Evolutionary conservation across 176 grass and related monocot genomes (phyloP).

Genomic region (Oryza rufipogon): DNA sequence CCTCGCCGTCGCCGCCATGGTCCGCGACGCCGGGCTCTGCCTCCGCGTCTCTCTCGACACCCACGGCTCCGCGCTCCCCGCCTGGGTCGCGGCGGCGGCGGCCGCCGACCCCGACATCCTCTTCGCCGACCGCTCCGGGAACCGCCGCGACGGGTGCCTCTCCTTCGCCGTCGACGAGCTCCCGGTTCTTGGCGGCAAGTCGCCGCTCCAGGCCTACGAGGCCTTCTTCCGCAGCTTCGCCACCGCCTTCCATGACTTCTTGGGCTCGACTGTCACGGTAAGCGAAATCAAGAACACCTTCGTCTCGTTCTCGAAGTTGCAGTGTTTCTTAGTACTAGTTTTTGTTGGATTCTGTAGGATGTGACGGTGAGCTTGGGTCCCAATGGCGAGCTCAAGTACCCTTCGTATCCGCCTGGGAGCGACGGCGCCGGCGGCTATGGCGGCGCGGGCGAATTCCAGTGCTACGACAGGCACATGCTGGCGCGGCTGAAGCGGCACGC

Average conservation of each 20-base stretch:
- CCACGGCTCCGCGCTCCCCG: slow-evolving; percentile 30
- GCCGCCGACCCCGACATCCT: slow-evolving; percentile 44
- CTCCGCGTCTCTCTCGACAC: slow-evolving; percentile 55
- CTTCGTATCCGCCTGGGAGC: slow-evolving; percentile 40
- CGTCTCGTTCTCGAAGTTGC: not conserved
- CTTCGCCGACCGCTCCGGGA: slow-evolving; percentile 48
- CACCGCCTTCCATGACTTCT: slow-evolving; percentile 46
- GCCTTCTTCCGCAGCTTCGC: slow-evolving; percentile 53
- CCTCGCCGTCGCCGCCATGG: slow-evolving; percentile 51
- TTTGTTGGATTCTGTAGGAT: slow-evolving; percentile 36
- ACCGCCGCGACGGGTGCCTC: slow-evolving; percentile 39
- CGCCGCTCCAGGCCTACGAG: slow-evolving; percentile 55
- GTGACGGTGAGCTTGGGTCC: slow-evolving; percentile 61
- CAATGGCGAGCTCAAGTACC: slow-evolving; percentile 63
- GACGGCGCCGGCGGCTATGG: not conserved
- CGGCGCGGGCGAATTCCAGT: slow-evolving; percentile 64
- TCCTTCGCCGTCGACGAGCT: slow-evolving; percentile 59
- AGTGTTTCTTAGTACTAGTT: not conserved
- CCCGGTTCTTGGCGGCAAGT: slow-evolving; percentile 46
- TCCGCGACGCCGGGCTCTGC: slow-evolving; percentile 47
- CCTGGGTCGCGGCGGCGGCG: slow-evolving; percentile 23
- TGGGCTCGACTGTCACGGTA: slow-evolving; percentile 59
- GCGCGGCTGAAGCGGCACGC: slow-evolving; percentile 50
- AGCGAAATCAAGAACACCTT: not conserved
- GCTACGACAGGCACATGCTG: slow-evolving; percentile 69